A percentile compares a stretch with the other conserved stretches of the same genome.
Evolutionary conservation across 176 grass and related monocot genomes (phyloP).

Genomic region (Poa pratensis): DNA sequence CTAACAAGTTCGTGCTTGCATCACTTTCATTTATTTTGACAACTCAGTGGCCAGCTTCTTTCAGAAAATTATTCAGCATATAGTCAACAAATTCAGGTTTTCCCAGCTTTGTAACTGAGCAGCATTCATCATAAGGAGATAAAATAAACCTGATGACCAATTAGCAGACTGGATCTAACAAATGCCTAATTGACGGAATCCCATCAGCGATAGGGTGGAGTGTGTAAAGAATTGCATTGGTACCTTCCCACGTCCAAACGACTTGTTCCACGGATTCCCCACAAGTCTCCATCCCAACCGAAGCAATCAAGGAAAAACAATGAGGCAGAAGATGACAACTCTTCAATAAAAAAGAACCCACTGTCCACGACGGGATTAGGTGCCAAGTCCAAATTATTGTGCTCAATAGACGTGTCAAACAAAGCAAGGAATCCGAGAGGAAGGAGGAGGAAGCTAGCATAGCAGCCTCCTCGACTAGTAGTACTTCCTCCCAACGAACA

Average conservation of each 20-base stretch:
- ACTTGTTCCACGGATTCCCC: slow-evolving; percentile 35
- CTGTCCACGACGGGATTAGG: slow-evolving; percentile 48
- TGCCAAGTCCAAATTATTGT: slow-evolving; percentile 35
- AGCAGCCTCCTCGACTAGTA: not conserved
- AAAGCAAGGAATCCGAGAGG: not conserved
- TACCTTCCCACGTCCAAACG: not conserved
- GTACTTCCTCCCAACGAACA: not conserved
- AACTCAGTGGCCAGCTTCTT: not conserved
- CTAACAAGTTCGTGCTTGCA: not conserved
- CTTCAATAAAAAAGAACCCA: too few species aligned
- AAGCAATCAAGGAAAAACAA: slow-evolving; percentile 15
- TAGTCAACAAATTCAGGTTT: not conserved
- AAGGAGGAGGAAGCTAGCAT: slow-evolving; percentile 18
- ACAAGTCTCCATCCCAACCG: slow-evolving; percentile 26
- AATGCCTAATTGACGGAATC: slow-evolving; percentile 27
- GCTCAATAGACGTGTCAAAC: slow-evolving; percentile 32
- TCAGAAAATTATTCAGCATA: not conserved
- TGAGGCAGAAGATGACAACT: not conserved
- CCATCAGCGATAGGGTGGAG: slow-evolving; percentile 14
- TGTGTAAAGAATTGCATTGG: slow-evolving; percentile 8
- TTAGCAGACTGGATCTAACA: not conserved
- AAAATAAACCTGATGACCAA: not conserved
- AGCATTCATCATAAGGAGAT: not conserved
- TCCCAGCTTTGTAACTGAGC: not conserved
- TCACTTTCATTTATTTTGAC: not conserved